Evolutionary conservation across 108 stramenopile genomes (phyloP).

Genomic region (Cyclostephanos invisitatus): DNA sequence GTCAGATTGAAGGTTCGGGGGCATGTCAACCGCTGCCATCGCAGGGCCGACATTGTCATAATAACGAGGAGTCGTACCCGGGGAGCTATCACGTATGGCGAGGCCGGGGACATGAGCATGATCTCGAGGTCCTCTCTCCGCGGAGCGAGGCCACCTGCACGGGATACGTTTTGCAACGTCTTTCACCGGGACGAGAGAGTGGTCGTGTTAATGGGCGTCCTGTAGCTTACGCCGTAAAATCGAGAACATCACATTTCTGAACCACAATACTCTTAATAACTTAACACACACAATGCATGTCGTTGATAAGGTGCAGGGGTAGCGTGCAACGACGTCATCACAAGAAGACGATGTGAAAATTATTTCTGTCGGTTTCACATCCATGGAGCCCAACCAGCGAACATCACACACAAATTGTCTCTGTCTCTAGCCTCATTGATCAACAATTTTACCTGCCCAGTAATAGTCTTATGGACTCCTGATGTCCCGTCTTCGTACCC

Average conservation of each 20-base stretch:
- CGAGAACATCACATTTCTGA: neutral
- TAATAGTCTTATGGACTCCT: slow-evolving; percentile 90
- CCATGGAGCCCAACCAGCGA: slow-evolving; percentile 95
- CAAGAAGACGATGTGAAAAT: no score
- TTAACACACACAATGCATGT: no score
- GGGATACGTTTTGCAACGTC: neutral
- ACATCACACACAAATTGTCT: slow-evolving; percentile 87
- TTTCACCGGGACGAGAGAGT: no score
- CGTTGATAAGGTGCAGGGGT: no score
- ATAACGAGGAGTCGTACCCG: no score
- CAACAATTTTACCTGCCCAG: slow-evolving; percentile 93
- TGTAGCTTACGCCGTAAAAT: neutral
- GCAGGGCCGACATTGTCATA: neutral
- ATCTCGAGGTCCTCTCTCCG: neutral
- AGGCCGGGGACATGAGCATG: neutral
- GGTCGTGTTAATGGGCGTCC: neutral
- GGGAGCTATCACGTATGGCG: neutral
- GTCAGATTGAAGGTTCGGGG: neutral
- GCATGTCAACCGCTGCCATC: no score
- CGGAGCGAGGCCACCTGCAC: neutral
- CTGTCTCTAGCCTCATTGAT: slow-evolving; percentile 93
- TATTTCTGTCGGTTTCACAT: slow-evolving; percentile 23
- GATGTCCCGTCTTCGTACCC: slow-evolving; percentile 95
- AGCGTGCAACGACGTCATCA: no score
- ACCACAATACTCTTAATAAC: no score